These are phyloP conservation scores for Blastobotrys illinoisensis DNA, from an alignment of 1,139 yeast species.

Conservation along the genomic window DNA sequence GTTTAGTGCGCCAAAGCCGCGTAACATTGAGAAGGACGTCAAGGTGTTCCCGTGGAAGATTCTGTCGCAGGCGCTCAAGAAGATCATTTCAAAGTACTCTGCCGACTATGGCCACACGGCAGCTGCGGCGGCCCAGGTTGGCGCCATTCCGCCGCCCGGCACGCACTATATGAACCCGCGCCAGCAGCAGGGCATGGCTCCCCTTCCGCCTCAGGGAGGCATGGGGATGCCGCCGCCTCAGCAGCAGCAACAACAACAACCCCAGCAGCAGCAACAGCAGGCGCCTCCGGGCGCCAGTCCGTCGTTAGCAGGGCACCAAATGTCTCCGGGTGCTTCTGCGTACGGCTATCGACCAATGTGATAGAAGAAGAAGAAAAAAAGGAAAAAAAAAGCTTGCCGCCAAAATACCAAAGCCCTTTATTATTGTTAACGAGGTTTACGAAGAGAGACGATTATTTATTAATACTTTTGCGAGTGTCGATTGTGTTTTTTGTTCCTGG, in stretches of 20 bases:
- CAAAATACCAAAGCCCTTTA: not conserved
- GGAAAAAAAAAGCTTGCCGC: not conserved
- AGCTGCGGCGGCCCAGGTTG: constrained; percentile 1
- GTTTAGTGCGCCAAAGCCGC: constrained; percentile 61
- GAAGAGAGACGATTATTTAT: not conserved
- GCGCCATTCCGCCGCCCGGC: constrained; percentile 4
- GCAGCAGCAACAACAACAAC: constrained; percentile 2
- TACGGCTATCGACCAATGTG: not conserved
- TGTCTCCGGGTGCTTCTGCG: not conserved
- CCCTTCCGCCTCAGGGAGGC: not conserved
- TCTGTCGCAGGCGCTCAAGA: constrained; percentile 49
- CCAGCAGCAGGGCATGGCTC: not conserved
- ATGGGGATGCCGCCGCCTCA: constrained; percentile 4
- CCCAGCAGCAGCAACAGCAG: not conserved
- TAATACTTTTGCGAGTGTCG: not conserved
- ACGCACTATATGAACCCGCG: not conserved
- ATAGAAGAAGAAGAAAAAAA: not conserved
- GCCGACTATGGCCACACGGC: constrained; percentile 25
- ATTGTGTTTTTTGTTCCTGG: not conserved
- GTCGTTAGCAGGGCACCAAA: not conserved
- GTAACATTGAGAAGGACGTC: constrained; percentile 68
- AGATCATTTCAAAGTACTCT: constrained; percentile 57
- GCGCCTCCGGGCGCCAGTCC: not conserved
- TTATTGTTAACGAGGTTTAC: not conserved
- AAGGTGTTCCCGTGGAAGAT: constrained; percentile 62